These are phyloP conservation scores for Nemania serpens DNA, from an alignment of 2,329 filamentous ascomycete genomes.

Conservation along the genomic window DNA sequence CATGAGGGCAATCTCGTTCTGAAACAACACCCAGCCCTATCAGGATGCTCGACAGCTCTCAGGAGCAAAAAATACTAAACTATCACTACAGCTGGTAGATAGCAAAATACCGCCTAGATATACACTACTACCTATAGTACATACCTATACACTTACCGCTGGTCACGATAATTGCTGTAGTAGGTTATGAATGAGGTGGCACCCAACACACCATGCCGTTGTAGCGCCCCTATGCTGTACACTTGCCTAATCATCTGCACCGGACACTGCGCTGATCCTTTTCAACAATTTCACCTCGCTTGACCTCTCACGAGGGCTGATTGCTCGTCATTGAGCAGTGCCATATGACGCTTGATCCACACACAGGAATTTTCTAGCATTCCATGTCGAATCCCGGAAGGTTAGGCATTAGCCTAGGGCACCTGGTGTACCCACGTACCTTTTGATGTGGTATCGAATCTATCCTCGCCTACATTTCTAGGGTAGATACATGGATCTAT, in stretches of 20 bases:
- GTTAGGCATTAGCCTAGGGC: neutral
- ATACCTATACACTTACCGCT: too few relatives aligned
- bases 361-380: slow-evolving; percentile 1
- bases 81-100: too few relatives aligned
- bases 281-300: slow-evolving; percentile 16
- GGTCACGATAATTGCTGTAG: too few relatives aligned
- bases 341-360: slow-evolving; percentile 20
- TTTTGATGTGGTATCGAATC: too few relatives aligned
- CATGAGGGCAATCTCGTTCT: slow-evolving; percentile 37
- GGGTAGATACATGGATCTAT: too few relatives aligned
- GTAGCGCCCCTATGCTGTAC: too few relatives aligned
- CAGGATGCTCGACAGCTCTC: slow-evolving; percentile 10
- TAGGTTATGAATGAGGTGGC: too few relatives aligned
- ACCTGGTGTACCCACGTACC: neutral
- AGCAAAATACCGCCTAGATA: too few relatives aligned
- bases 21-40: slow-evolving; percentile 36
- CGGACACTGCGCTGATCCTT: slow-evolving; percentile 34
- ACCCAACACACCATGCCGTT: too few relatives aligned
- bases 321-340: slow-evolving; percentile 12
- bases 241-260: neutral
- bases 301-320: slow-evolving; percentile 20
- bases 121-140: too few relatives aligned
- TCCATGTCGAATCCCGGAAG: neutral
- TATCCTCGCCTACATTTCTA: too few relatives aligned
- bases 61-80: too few relatives aligned